Conservation (phyloP, 306 rosid species). For the Luffa aegyptiaca region DNA sequence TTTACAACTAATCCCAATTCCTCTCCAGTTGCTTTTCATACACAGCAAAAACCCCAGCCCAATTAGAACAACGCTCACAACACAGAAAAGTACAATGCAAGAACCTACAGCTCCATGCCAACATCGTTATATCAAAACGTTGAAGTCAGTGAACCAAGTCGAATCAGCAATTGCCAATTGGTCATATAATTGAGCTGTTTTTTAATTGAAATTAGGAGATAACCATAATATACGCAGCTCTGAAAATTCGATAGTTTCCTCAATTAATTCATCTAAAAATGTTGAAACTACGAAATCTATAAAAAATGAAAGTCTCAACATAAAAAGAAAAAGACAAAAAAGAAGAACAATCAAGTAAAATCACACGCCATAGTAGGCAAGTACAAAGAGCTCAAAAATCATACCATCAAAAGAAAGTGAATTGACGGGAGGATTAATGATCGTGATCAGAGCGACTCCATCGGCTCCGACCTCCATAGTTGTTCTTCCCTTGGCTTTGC, state of each 20-base stretch:
- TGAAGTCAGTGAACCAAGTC: not conserved
- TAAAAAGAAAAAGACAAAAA: not conserved
- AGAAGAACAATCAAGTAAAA: not conserved
- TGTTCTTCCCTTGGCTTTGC: conserved; percentile 46
- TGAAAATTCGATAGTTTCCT: not conserved
- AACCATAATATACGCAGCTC: not conserved
- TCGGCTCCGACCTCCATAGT: conserved; percentile 71
- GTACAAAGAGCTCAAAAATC: not conserved
- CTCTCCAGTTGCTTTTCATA: not conserved
- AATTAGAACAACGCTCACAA: not conserved
- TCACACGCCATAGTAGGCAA: not conserved
- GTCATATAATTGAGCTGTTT: not conserved
- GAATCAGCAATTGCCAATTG: not conserved
- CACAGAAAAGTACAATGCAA: not conserved
- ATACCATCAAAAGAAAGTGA: conserved; percentile 90
- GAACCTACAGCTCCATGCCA: not conserved
- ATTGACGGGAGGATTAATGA: conserved; percentile 93
- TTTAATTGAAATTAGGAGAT: not conserved
- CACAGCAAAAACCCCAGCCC: not conserved
- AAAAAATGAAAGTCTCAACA: not conserved
- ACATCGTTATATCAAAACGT: not conserved
- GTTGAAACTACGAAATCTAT: not conserved
- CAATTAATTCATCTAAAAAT: not conserved
- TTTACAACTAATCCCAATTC: not conserved
- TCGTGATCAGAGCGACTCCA: conserved; percentile 82